These are phyloP conservation scores for Tetrapisispora namnaoensis DNA, from an alignment of 805 yeast genomes.

Conservation along the genomic window DNA sequence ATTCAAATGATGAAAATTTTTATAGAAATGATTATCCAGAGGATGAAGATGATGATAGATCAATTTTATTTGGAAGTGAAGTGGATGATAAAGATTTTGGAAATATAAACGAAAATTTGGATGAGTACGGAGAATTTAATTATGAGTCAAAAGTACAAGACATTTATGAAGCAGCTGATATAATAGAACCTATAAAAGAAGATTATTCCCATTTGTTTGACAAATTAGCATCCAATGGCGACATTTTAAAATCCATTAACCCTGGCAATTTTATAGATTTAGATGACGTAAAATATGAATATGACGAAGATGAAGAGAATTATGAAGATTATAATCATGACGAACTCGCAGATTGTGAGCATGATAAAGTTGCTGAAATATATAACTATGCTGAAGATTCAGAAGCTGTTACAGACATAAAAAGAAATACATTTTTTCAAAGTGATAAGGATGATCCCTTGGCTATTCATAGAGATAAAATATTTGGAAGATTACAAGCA, in stretches of 20 bases:
- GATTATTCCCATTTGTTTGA: conserved; percentile 18
- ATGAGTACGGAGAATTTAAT: background rate
- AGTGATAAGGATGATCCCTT: conserved; percentile 48
- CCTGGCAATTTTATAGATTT: conserved; percentile 26
- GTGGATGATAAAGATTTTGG: conserved; percentile 31
- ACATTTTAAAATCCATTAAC: conserved; percentile 19
- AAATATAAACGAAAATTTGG: conserved; percentile 17
- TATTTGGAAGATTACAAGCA: conserved; percentile 46
- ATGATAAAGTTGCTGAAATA: conserved; percentile 22
- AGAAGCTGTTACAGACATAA: conserved; percentile 16
- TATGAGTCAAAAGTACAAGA: conserved; percentile 1
- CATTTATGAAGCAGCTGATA: background rate
- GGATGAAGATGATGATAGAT: conserved; percentile 64
- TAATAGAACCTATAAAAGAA: background rate
- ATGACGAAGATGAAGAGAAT: conserved; percentile 44
- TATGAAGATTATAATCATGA: conserved; percentile 64
- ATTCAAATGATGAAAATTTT: conserved; percentile 84
- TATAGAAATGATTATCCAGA: conserved; percentile 93
- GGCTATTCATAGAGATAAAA: conserved; percentile 54
- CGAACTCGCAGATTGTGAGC: conserved; percentile 15
- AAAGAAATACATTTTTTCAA: conserved; percentile 46
- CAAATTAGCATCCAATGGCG: conserved; percentile 13
- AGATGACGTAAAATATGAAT: conserved; percentile 16
- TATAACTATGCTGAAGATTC: conserved; percentile 51
- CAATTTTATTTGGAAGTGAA: conserved; percentile 30